Evolutionary conservation across 1,139 yeast species (phyloP).

Genomic region (Eremothecium gossypii): DNA sequence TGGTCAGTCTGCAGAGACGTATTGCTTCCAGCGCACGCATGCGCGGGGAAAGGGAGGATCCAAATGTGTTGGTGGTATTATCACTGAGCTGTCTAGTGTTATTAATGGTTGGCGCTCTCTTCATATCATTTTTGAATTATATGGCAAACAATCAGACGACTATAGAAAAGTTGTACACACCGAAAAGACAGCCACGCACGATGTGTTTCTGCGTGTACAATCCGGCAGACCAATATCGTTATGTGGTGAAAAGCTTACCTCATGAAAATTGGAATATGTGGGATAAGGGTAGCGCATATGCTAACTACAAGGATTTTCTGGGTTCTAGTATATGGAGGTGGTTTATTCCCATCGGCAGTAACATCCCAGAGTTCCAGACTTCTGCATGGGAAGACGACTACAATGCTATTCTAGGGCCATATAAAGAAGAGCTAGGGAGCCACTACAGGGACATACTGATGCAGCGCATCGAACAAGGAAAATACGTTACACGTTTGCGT

Average conservation of each 20-base stretch:
- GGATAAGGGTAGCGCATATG: conserved; percentile 12
- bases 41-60: conserved; percentile 9
- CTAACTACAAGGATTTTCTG: conserved; percentile 16
- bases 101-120: conserved; percentile 35
- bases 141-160: conserved; percentile 41
- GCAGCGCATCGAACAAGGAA: conserved; percentile 12
- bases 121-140: conserved; percentile 34
- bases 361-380: background rate
- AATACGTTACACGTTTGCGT: conserved; percentile 13
- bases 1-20: conserved; percentile 27
- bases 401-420: conserved; percentile 11
- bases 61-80: conserved; percentile 29
- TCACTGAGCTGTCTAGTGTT: conserved; percentile 37
- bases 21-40: conserved; percentile 17
- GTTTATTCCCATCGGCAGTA: conserved; percentile 17
- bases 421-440: conserved; percentile 13
- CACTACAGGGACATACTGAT: conserved; percentile 11
- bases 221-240: conserved; percentile 14
- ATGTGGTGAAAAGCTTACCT: conserved; percentile 17
- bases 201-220: conserved; percentile 13
- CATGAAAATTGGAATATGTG: conserved; percentile 16
- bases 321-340: conserved; percentile 18
- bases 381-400: conserved; percentile 4
- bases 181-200: conserved; percentile 9
- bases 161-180: conserved; percentile 26